Conservation (phyloP, 1,284 basidiomycete genomes). For the Erythrobasidium hasegawianum region DNA sequence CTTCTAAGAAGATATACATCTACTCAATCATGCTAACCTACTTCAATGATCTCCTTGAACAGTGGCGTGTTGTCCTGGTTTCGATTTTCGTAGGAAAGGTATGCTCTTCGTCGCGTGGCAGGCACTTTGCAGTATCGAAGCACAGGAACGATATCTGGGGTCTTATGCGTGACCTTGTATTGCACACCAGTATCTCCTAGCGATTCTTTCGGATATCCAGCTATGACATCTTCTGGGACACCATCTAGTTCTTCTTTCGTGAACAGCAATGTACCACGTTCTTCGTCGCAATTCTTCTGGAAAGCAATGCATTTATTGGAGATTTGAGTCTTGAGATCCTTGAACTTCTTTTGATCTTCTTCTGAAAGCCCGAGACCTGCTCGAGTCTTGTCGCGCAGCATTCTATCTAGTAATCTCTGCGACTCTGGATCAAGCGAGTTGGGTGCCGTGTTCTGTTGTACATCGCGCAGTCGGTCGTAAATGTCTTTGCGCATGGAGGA, state of each 20-base stretch:
- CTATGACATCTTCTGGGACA: constrained; percentile 69
- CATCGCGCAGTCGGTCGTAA: constrained; percentile 64
- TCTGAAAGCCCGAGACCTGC: constrained; percentile 69
- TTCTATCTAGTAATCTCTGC: constrained; percentile 67
- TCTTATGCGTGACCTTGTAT: constrained; percentile 59
- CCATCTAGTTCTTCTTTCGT: constrained; percentile 62
- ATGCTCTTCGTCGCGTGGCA: constrained; percentile 62
- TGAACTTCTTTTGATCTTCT: constrained; percentile 59
- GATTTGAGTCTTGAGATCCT: constrained; percentile 55
- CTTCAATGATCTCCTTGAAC: constrained; percentile 58
- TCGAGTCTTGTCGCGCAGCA: constrained; percentile 69
- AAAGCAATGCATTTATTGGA: constrained; percentile 69
- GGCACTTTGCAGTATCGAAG: constrained; percentile 55
- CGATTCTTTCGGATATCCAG: constrained; percentile 60
- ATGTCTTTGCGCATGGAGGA: constrained; percentile 72
- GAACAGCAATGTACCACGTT: constrained; percentile 53
- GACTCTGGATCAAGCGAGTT: constrained; percentile 57
- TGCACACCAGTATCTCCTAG: constrained; percentile 28
- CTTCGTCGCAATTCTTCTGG: constrained; percentile 78
- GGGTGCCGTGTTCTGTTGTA: constrained; percentile 62
- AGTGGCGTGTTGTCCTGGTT: constrained; percentile 65
- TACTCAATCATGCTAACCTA: too few species aligned
- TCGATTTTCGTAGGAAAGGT: constrained; percentile 64
- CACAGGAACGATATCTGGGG: constrained; percentile 71
- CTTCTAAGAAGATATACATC: too few species aligned